Percentiles rank a stretch among this genome's conserved stretches.
Evolutionary conservation across 352 stramenopile genomes (phyloP).

Genomic region (Phytophthora citrophthora): DNA sequence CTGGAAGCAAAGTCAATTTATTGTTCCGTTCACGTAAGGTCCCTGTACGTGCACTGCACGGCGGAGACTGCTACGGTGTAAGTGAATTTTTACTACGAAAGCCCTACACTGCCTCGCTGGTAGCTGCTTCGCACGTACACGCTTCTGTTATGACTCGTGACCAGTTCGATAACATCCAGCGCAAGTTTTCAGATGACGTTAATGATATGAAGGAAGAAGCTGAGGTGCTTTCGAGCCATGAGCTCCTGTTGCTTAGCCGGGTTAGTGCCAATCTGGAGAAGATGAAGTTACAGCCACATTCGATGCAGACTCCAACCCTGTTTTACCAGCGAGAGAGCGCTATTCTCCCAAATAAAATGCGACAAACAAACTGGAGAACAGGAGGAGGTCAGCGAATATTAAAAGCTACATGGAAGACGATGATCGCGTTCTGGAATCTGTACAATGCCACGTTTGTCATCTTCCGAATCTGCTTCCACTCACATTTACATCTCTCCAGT

Average conservation of each 20-base stretch:
- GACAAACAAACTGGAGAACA: too few species aligned
- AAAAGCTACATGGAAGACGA: conserved; percentile 40
- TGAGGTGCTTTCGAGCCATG: conserved; percentile 36
- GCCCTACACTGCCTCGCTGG: conserved; percentile 46
- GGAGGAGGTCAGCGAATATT: too few species aligned
- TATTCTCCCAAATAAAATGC: conserved; percentile 4
- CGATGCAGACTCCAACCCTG: conserved; percentile 51
- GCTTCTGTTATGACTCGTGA: conserved; percentile 60
- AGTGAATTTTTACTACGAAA: conserved; percentile 65
- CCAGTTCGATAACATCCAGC: conserved; percentile 65
- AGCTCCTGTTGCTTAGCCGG: conserved; percentile 30
- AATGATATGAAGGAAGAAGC: conserved; percentile 51
- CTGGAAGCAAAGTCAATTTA: conserved; percentile 51
- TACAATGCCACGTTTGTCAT: conserved; percentile 73
- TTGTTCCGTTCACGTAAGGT: conserved; percentile 42
- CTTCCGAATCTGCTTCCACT: conserved; percentile 70
- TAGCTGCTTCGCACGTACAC: conserved; percentile 53
- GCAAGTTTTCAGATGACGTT: conserved; percentile 68
- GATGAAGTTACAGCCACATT: conserved; percentile 60
- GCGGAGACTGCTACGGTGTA: conserved; percentile 64
- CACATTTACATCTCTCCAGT: conserved; percentile 20
- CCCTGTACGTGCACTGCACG: conserved; percentile 45
- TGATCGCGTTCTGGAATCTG: conserved; percentile 60
- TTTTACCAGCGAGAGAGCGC: conserved; percentile 63
- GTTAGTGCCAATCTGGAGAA: conserved; percentile 58